Base-by-base conservation (phyloP, 2,329 filamentous ascomycete species). In the Sporothrix dimorphospora region DNA sequence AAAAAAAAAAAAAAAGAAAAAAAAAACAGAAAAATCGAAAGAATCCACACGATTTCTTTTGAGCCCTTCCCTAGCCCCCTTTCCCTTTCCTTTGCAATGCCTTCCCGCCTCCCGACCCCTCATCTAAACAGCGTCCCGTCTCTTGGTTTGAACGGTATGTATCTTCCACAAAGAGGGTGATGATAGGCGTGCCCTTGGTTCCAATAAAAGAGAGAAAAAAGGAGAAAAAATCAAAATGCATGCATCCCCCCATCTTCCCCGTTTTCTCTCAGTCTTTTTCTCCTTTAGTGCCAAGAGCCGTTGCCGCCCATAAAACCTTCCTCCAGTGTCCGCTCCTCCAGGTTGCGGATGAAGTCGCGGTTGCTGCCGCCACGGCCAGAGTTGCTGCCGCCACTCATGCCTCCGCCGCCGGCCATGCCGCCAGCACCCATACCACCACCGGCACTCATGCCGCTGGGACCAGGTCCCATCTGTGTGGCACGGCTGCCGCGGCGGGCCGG, bases 311-410 rank as follows among this genome's bases (percentile, higher is more conserved):
- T 92, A 79, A 94, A 98, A 1, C 94, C 94, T 81, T 98, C 95
- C 81, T 97, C 95, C 71, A 98, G 84, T 1, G 94, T 98, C 47
- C 96, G 89, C 82, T 98, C 96, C 82, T 99, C 96, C 75, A 99
- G 85, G 74, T 92, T 98, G 71, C 96, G 90, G 77, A 99, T 97
- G 79, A 99, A 98, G 79, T 98, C 95, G 55, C 94, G 87, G 78
- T 94, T 91, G 74, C 55, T 27, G 21, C 69, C 24, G 63, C 49
- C 53, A 68, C 65, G 40, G 70, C 51, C 45, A 9, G 66, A 69
- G 55, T 55, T 61, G 34, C 66, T 38, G 11, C 34, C 34, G 16
- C 51, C 69, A 49, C 47, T 40, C 40, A 47, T 67, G 47, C 72
- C 85, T 81, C 45, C 45, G 53, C 38, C 72, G 61, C 63, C 57